Evolutionary conservation across 768 basidiomycete species (phyloP).

Genomic region (Russula griseocarnosa): DNA sequence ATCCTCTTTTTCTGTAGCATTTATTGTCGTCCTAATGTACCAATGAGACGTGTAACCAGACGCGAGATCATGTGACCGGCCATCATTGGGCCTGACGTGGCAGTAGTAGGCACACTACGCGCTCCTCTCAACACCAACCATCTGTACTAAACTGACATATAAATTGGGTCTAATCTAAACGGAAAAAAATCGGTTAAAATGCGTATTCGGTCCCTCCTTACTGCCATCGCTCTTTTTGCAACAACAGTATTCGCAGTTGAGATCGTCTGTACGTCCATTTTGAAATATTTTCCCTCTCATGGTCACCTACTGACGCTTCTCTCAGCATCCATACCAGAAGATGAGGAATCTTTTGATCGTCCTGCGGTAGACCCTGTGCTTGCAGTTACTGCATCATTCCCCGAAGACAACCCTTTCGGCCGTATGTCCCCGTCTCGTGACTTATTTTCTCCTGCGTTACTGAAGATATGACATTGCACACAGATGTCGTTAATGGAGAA

Average conservation of each 20-base stretch:
- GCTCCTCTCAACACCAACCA: not conserved
- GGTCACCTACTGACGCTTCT: not conserved
- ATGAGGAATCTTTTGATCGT: slow-evolving; percentile 32
- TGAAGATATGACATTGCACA: slow-evolving; percentile 1
- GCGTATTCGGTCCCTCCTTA: slow-evolving; percentile 23
- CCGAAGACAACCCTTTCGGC: slow-evolving; percentile 69
- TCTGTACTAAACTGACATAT: not conserved
- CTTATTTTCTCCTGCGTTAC: slow-evolving; percentile 3
- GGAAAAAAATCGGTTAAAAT: slow-evolving; percentile 12
- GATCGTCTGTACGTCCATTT: slow-evolving; percentile 24
- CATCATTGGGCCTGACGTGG: slow-evolving; percentile 1
- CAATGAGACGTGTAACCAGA: not conserved
- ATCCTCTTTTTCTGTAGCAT: not conserved
- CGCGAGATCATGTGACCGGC: slow-evolving; percentile 15
- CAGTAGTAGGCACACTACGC: not conserved
- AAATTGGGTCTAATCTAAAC: not conserved
- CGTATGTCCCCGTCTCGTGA: slow-evolving; percentile 47
- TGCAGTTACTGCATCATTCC: slow-evolving; percentile 51
- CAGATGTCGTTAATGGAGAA: slow-evolving; percentile 83
- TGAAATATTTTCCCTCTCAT: not conserved
- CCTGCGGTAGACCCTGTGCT: slow-evolving; percentile 50
- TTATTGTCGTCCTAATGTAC: slow-evolving; percentile 8
- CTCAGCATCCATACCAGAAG: slow-evolving; percentile 6
- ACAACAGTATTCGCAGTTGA: slow-evolving; percentile 25
- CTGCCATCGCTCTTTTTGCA: slow-evolving; percentile 23